Base-by-base conservation (phyloP, 2,329 filamentous ascomycete species). In the Lachnellula cervina region DNA sequence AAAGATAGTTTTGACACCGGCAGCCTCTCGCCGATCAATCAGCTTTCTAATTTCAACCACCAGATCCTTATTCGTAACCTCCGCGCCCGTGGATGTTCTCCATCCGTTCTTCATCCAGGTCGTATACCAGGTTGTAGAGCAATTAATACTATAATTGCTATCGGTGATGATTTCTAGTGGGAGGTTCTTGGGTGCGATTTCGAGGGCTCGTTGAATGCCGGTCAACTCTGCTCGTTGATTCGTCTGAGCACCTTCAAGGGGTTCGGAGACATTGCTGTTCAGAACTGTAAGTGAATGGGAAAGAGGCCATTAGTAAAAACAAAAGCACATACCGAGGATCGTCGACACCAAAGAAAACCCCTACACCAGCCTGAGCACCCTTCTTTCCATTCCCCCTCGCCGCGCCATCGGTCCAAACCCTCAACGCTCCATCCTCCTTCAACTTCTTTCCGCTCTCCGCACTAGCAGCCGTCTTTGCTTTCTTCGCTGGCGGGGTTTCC, bases 221-320 rank as follows among this genome's bases (percentile, higher is more conserved):
- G 89, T 92, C 56, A 99, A 77, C 74, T 99, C 94, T n/a, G 93
- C 94, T 3, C 94, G 88, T 71, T 97, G 90, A 70, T 99, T 99
- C 0, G 94, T 97, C 73, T 97, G 94, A 9, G 79, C 54, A 17
- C 69, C 69, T 40, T 60, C 50, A 1, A 71, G 59, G 35, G 62
- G 57, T 54, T 70, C 69, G 16, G 69, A 69, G 34, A 71, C 73
- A 66, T 88, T 88, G 63, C 83, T 85, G 66, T 71, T 69, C 14
- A 13, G 38, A 34, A 54, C 37, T 28, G 32, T 34, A 11, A 32
- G 28, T 32, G 16, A 13, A 23, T 49, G 49, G 19, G 19, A 5
- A 50, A 28, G 13, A 23, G 19, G 37, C 43, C 17, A 44, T 32
- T 32, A 38, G 34, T 4, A 16, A 9, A n/a, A 48, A 59, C 51